phyloP scores from a whole-genome alignment of 208 protist species.

The Acanthamoeba castellanii region DNA sequence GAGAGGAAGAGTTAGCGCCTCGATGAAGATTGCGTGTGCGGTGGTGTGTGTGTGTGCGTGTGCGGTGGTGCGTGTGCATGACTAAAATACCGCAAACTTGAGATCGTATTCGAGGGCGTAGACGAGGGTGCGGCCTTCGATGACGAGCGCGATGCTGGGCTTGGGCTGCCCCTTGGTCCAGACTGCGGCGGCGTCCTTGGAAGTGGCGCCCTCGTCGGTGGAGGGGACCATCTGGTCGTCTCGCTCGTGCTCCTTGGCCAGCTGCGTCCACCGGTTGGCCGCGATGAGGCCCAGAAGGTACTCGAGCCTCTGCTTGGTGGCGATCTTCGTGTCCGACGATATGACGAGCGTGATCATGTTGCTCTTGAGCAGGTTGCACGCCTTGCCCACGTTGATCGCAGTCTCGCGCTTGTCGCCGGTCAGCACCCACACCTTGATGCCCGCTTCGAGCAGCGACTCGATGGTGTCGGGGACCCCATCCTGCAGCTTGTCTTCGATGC shows the following conservation, averaged over 20 bases:
- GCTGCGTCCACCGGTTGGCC: neutral
- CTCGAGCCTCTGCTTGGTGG: constrained; percentile 44
- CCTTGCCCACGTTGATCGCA: constrained; percentile 96
- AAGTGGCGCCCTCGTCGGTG: neutral
- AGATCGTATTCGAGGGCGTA: constrained; percentile 77
- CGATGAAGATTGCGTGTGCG: neutral
- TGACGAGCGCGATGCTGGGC: constrained; percentile 75
- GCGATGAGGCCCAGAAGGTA: constrained; percentile 32
- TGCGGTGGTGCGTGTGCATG: too few relatives aligned
- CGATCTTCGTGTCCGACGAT: constrained; percentile 10
- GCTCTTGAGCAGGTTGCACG: constrained; percentile 85
- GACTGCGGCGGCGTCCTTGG: neutral
- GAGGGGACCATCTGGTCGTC: constrained; percentile 23
- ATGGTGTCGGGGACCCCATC: constrained; percentile 95
- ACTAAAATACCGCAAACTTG: constrained; percentile 51
- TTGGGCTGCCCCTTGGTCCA: neutral
- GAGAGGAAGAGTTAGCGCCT: neutral
- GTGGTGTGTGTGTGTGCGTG: neutral
- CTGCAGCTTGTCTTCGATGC: constrained; percentile 97
- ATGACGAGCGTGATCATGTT: constrained; percentile 45
- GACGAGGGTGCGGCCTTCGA: constrained; percentile 74
- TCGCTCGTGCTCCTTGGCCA: constrained; percentile 21
- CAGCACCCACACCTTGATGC: constrained; percentile 95
- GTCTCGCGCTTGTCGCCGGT: constrained; percentile 99
- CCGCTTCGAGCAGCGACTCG: constrained; percentile 83